phyloP scores from a whole-genome alignment of 768 basidiomycete species.

The Calvatia gigantea region DNA sequence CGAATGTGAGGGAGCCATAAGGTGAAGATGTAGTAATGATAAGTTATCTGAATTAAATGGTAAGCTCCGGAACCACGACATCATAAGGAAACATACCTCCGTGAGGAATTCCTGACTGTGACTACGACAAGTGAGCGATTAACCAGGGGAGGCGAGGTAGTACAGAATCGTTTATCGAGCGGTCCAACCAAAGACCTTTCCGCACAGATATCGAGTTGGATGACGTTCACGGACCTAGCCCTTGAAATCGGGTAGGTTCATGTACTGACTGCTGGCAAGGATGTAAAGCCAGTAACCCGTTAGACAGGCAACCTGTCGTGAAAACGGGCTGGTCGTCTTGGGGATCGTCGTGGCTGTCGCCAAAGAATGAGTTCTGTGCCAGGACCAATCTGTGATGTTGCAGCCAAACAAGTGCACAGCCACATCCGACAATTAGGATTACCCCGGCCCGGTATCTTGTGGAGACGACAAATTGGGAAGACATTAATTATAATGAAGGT shows the following conservation, averaged over 20 bases:
- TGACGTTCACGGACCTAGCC: too few species aligned
- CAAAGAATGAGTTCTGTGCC: not conserved
- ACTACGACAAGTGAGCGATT: not conserved
- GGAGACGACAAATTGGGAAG: not conserved
- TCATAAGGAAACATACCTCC: not conserved
- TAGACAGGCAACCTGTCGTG: not conserved
- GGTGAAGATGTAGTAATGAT: not conserved
- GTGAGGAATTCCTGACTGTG: not conserved
- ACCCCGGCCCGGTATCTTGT: not conserved
- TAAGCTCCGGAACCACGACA: not conserved
- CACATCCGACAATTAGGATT: not conserved
- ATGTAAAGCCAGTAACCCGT: not conserved
- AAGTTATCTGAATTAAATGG: not conserved
- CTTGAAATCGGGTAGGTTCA: too few species aligned
- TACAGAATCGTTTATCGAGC: too few species aligned
- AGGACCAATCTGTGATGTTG: not conserved
- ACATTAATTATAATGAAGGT: not conserved
- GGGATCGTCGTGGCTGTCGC: not conserved
- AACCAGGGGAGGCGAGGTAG: too few species aligned
- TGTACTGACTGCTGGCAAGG: not conserved
- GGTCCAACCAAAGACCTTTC: too few species aligned
- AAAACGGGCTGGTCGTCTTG: not conserved
- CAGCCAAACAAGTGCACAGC: conserved; percentile 7
- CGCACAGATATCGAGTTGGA: too few species aligned
- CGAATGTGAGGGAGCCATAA: not conserved